Conservation (phyloP, 2,329 filamentous ascomycete genomes). For the Zymoseptoria brevis region DNA sequence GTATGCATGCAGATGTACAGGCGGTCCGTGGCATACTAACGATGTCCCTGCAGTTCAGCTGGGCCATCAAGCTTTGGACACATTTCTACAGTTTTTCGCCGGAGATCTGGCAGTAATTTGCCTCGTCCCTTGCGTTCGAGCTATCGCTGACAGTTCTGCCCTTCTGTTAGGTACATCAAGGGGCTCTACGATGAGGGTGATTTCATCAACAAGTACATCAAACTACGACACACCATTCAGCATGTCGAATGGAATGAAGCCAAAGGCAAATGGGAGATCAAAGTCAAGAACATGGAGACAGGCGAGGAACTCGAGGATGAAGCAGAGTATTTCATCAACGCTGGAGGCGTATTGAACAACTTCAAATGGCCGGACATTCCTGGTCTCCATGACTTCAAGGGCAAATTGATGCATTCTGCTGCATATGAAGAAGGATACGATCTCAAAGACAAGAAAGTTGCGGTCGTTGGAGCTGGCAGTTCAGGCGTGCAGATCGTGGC, state of each 20-base stretch:
- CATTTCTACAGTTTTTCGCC: conserved; percentile 35
- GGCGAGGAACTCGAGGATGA: conserved; percentile 28
- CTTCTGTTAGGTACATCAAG: conserved; percentile 34
- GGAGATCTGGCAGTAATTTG: no score
- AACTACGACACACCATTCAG: conserved; percentile 39
- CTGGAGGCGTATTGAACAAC: conserved; percentile 38
- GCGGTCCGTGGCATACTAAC: background rate
- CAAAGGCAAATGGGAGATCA: conserved; percentile 34
- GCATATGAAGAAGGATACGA: conserved; percentile 35
- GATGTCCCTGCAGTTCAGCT: conserved; percentile 38
- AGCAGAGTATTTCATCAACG: conserved; percentile 38
- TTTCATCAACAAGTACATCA: conserved; percentile 40
- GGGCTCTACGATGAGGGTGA: conserved; percentile 37
- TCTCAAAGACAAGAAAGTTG: conserved; percentile 34
- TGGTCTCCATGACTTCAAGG: conserved; percentile 36
- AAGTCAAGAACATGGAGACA: conserved; percentile 29
- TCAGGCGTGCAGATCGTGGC: conserved; percentile 39
- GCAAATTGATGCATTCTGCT: conserved; percentile 38
- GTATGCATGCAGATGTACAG: background rate
- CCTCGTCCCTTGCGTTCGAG: no score
- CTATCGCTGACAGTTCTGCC: no score
- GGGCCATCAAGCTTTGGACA: conserved; percentile 43
- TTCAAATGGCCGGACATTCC: conserved; percentile 40
- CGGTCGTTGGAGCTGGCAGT: conserved; percentile 37
- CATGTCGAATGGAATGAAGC: conserved; percentile 39